A percentile compares a stretch with the other conserved stretches of the same genome.
These are phyloP conservation scores for Endogone sp. DNA, from an alignment of 192 early-diverging fungal genomes.

Conservation along the genomic window DNA sequence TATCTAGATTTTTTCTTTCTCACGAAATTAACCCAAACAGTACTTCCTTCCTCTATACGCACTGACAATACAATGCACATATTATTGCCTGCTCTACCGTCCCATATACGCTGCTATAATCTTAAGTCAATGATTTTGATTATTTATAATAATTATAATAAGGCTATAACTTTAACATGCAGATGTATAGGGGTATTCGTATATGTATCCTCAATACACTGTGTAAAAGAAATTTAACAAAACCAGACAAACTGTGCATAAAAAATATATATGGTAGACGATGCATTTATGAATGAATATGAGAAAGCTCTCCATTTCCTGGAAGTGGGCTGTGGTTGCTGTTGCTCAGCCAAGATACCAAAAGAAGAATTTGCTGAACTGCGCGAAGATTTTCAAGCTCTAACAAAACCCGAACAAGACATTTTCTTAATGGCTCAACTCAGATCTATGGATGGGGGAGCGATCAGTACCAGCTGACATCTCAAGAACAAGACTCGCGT, in stretches of 20 bases:
- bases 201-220: not conserved
- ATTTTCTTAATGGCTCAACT: conserved; percentile 11
- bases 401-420: conserved; percentile 6
- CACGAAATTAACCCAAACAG: no score
- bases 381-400: conserved; percentile 4
- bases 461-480: not conserved
- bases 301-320: not conserved
- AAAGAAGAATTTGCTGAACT: not conserved
- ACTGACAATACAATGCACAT: no score
- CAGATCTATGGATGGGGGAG: not conserved
- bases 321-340: not conserved
- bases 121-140: no score
- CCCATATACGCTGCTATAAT: no score
- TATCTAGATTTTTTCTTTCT: no score
- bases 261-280: not conserved
- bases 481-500: no score
- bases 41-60: no score
- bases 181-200: not conserved
- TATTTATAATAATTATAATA: no score
- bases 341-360: not conserved
- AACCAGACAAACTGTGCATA: not conserved
- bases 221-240: not conserved
- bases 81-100: no score
- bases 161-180: no score
- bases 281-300: not conserved